These are phyloP conservation scores for Phytophthora syringae DNA, from an alignment of 352 stramenopile species.

Conservation along the genomic window DNA sequence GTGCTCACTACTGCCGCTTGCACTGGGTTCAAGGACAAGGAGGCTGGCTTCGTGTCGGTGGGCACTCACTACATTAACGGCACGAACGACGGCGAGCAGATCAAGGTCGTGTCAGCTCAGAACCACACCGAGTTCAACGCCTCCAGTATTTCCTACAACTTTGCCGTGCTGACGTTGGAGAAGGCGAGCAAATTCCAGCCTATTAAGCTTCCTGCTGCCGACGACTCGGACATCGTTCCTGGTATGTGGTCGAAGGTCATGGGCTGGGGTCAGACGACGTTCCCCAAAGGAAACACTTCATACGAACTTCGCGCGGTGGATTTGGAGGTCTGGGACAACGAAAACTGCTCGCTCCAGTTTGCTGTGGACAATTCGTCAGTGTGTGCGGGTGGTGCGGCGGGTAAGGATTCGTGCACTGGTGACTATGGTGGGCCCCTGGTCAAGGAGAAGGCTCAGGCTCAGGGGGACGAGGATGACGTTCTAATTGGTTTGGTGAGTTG, in stretches of 20 bases:
- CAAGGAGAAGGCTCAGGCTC: conserved; percentile 30
- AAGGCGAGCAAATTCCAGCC: conserved; percentile 37
- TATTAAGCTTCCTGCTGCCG: conserved; percentile 30
- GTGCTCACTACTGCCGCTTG: neutral
- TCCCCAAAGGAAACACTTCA: conserved; percentile 25
- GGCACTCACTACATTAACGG: conserved; percentile 1
- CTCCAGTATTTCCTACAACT: conserved; percentile 26
- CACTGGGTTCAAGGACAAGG: neutral
- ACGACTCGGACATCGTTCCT: conserved; percentile 30
- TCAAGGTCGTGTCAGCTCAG: conserved; percentile 1
- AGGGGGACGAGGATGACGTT: conserved; percentile 31
- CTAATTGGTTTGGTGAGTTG: conserved; percentile 60
- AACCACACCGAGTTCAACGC: conserved; percentile 30
- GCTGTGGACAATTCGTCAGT: conserved; percentile 36
- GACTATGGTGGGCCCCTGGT: conserved; percentile 58
- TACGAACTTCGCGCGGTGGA: conserved; percentile 34
- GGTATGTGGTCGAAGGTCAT: conserved; percentile 39
- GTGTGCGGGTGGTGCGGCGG: conserved; percentile 40
- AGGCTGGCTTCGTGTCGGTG: neutral
- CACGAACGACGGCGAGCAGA: conserved; percentile 1
- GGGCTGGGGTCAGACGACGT: conserved; percentile 37
- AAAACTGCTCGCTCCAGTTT: conserved; percentile 25
- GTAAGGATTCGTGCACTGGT: conserved; percentile 37
- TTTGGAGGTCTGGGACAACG: conserved; percentile 34
- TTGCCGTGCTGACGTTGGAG: conserved; percentile 50